These are phyloP conservation scores for Termitomyces sp. DNA, from an alignment of 768 basidiomycete genomes.

Conservation along the genomic window DNA sequence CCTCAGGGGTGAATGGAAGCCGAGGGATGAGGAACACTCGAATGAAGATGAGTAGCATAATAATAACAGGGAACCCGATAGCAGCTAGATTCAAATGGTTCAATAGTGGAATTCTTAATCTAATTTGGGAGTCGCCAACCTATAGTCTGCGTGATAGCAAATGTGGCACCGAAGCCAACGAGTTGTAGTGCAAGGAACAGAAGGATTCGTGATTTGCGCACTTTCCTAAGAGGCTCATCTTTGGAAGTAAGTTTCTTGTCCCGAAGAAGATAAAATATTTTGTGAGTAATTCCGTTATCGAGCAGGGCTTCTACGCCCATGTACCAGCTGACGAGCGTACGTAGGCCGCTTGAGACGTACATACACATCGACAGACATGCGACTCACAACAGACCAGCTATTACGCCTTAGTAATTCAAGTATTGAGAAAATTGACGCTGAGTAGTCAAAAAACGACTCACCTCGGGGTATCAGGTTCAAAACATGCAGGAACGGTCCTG, in stretches of 20 bases:
- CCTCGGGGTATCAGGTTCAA: conserved; percentile 77
- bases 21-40: conserved; percentile 69
- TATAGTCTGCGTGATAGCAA: conserved; percentile 88
- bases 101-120: conserved; percentile 21
- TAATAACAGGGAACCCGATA: conserved; percentile 89
- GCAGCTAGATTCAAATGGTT: conserved; percentile 49
- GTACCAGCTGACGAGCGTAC: conserved; percentile 60
- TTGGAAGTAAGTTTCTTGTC: conserved; percentile 61
- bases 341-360: neutral
- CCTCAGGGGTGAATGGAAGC: conserved; percentile 72
- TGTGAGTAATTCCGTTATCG: conserved; percentile 79
- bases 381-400: conserved; percentile 83
- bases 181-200: conserved; percentile 76
- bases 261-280: conserved; percentile 73
- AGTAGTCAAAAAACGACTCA: conserved; percentile 5
- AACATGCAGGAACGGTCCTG: conserved; percentile 78
- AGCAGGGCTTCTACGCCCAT: conserved; percentile 86
- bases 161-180: conserved; percentile 81
- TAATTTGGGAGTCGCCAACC: conserved; percentile 36
- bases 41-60: conserved; percentile 77
- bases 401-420: conserved; percentile 45
- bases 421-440: conserved; percentile 8
- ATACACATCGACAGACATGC: no score
- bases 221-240: conserved; percentile 69
- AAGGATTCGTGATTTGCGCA: conserved; percentile 70